Base-by-base conservation (phyloP, 2,329 filamentous ascomycete species). In the Xylaria sp. region DNA sequence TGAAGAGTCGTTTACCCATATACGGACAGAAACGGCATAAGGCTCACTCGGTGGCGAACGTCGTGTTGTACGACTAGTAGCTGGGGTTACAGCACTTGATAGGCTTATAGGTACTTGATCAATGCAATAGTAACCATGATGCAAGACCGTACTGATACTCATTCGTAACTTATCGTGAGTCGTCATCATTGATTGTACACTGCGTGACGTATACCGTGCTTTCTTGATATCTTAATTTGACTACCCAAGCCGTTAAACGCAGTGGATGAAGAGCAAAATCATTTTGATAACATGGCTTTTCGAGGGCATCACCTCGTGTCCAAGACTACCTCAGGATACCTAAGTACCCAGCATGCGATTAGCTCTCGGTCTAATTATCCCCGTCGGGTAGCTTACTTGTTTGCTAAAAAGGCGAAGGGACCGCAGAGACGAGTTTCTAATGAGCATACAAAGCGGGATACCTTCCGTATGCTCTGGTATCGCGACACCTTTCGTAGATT, bases 21-120 rank as follows among this genome's bases (percentile, higher is more conserved):
- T 60, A 54, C 62, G 46, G 52, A 65, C 62, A 31, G 41, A 68
- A 62, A 62, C 61, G 55, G 66, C 54, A 67, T 69, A 63, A 69
- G 68, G 67, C 67, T 64, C 60, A 66, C 31, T 63, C 61, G 51
- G 64, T 66, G 66, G 46, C 66, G 58, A 64, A 66, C 62, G 60
- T 70, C 57, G 56, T 52, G 28, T 61, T 63, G 31, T 46, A 60
- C 60, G 64, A 62, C 60, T 67, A 57, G 59, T 58, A 66, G 58
- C 46, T 69, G 58, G 58, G 58, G 59, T 68, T 62, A 43, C 39
- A 55, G 59, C 52, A 63, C 52, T 67, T 48, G 63, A 71, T 67
- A 71, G 66, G 51, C 52, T 52, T 41, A 61, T 62, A 65, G 61
- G 63, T 61, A 65, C 54, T 67, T 59, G 52, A 67, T 56, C 60